Conservation (phyloP, 139 green algal genomes). For the Edaphochlamys debaryana region DNA sequence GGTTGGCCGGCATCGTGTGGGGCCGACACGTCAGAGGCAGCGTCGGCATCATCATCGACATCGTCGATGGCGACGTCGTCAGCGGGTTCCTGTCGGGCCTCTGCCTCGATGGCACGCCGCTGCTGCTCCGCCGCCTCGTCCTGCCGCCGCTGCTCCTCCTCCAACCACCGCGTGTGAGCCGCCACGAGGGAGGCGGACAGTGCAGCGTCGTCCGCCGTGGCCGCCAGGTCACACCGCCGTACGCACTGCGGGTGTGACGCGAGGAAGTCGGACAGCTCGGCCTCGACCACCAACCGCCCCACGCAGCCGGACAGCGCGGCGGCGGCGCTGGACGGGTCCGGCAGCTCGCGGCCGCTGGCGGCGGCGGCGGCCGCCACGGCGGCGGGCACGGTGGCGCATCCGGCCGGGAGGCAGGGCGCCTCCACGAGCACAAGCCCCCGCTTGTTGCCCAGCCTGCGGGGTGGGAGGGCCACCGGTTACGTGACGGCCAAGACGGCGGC, state of each 20-base stretch:
- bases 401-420: constrained; percentile 18
- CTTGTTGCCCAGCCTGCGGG: constrained; percentile 36
- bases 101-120: not conserved
- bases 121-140: not conserved
- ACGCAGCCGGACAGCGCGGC: too few species aligned
- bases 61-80: too few species aligned
- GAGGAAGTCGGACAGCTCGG: not conserved
- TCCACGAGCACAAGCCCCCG: constrained; percentile 50
- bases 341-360: too few species aligned
- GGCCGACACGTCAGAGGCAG: too few species aligned
- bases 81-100: not conserved
- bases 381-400: not conserved
- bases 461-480: too few species aligned
- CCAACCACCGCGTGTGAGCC: not conserved
- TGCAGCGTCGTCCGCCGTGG: constrained; percentile 8
- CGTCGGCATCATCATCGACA: too few species aligned
- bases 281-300: not conserved
- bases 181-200: not conserved
- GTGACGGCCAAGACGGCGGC: too few species aligned
- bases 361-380: not conserved
- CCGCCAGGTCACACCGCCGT: constrained; percentile 12
- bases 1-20: too few species aligned
- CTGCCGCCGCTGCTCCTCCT: not conserved
- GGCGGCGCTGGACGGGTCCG: too few species aligned
- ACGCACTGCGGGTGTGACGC: not conserved